These are phyloP conservation scores for Entomortierella beljakovae DNA, from an alignment of 192 early-diverging fungal species.

Conservation along the genomic window DNA sequence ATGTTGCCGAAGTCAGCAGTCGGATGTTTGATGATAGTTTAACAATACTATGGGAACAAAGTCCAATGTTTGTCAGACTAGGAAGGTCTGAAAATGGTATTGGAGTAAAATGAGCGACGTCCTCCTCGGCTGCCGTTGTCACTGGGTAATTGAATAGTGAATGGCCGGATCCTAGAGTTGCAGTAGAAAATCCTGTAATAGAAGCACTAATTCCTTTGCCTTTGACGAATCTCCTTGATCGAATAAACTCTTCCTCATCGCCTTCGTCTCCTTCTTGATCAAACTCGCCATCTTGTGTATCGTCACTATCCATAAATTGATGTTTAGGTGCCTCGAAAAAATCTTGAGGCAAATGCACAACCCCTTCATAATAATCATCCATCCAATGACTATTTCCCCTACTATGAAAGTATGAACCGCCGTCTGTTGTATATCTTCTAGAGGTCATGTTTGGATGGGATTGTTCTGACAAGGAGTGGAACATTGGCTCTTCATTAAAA, in stretches of 20 bases:
- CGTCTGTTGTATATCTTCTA: constrained; percentile 14
- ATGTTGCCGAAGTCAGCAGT: constrained; percentile 67
- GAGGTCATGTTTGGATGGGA: background rate
- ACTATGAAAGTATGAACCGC: background rate
- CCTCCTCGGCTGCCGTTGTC: constrained; percentile 16
- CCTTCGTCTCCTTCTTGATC: background rate
- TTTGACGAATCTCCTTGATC: background rate
- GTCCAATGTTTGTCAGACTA: constrained; percentile 62
- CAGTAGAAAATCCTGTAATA: background rate
- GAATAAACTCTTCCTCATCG: background rate
- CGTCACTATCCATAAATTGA: background rate
- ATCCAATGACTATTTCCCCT: background rate
- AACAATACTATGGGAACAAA: constrained; percentile 69
- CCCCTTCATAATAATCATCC: constrained; percentile 15
- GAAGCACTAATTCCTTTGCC: background rate
- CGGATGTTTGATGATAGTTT: constrained; percentile 78
- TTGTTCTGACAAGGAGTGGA: constrained; percentile 4
- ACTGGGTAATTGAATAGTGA: constrained; percentile 13
- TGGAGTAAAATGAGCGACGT: constrained; percentile 27
- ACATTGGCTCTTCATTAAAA: constrained; percentile 24
- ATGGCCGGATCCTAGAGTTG: background rate
- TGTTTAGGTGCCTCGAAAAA: constrained; percentile 18
- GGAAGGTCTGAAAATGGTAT: constrained; percentile 55
- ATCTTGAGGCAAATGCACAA: constrained; percentile 23
- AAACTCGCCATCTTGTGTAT: background rate